Base-by-base conservation (phyloP, 345 rosid species). In the Eucalyptus lansdowneana region DNA sequence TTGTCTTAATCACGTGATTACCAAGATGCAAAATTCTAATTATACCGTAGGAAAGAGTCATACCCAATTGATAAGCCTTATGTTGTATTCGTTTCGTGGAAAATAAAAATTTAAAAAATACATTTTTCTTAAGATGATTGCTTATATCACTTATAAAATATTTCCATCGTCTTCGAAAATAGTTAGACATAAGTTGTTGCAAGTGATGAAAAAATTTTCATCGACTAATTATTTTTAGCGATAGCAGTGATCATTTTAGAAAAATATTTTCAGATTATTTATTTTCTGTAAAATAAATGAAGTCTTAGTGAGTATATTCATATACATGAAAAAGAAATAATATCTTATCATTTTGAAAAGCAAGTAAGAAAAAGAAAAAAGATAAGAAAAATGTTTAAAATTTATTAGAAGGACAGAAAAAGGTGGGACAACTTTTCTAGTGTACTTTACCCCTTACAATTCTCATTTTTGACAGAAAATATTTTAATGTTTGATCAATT, bases 201-300 rank as follows among this genome's bases (percentile, higher is more conserved):
- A 22, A 9, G 62, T 22, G 12, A 56, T 56, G 62, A 56, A 56
- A 56, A 24, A 9, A 22, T 2, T 22, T 56, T 56, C 29, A 56
- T 22, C 1, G 1, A 56, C 29, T 56, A 56, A 56, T 5, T 56
- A 56, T 24, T 56, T 56, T 56, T 0, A 56, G 62, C 2, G 13
- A 24, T 24, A 24, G 0, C 0, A 10, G 6, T 0, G 62, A 56
- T 24, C 3, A 24, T 56, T 56, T 56, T 2, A 1, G 13, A 25
- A 56, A 56, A 56, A 2, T 56, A 24, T 56, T 56, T 56, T 22
- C 29, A 24, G 21, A 56, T 24, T 56, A 56, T 56, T 9, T 0
- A 2, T 56, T 5, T 56, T 56, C 3, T 1, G 13, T 5, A 22
- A 56, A 56, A 56, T 6, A 0, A 56, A 56, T 22, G 14, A 56